Base-by-base conservation (phyloP, 2,329 filamentous ascomycete genomes). In the Tolypocladium ophioglossoides region DNA sequence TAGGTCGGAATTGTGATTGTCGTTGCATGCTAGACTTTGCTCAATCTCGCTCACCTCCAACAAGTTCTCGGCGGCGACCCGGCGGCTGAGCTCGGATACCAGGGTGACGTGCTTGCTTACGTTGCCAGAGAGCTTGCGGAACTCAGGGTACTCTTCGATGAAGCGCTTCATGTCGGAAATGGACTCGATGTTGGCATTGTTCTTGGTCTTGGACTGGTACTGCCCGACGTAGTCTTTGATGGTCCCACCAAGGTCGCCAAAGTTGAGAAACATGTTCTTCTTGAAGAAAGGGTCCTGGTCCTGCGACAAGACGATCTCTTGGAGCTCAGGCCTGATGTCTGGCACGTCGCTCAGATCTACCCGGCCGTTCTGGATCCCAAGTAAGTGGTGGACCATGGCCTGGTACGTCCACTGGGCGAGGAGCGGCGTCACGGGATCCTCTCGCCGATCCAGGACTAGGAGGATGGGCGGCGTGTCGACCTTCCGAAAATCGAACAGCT, bases 121-220 rank as follows among this genome's bases (percentile, higher is more conserved):
- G 62, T 99, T 99, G 39, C 94, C 91, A 2, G 94, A 96, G 1
- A 99, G 82, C 65, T 96, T 95, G 55, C 94, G 85, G 70, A 99
- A 99, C 68, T 99, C 94, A 2, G 94, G 94, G 66, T 97, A 99
- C 65, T 99, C 94, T 70, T 99, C 94, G 54, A 99, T 95, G 63
- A 99, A 99, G 46, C 91, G 89, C 70, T 99, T 99, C 95, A 99
- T 99, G 68, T 99, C 94, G 54, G 87, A 80, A 66, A 99, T 97
- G 18, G 92, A 96, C 66, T 99, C 94, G 57, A 99, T 91, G 66
- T 96, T 94, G 68, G 91, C 89, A 63, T 86, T 96, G 63, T 87
- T 96, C 66, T 97, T 92, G n/a, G 92, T 96, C 69, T 95, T 96
- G 14, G 88, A 90, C 63, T 97, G 94, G 66, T 97, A 99, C 67